Conservation (phyloP, 1,139 yeast genomes). For the Meyerozyma elateridarum region DNA sequence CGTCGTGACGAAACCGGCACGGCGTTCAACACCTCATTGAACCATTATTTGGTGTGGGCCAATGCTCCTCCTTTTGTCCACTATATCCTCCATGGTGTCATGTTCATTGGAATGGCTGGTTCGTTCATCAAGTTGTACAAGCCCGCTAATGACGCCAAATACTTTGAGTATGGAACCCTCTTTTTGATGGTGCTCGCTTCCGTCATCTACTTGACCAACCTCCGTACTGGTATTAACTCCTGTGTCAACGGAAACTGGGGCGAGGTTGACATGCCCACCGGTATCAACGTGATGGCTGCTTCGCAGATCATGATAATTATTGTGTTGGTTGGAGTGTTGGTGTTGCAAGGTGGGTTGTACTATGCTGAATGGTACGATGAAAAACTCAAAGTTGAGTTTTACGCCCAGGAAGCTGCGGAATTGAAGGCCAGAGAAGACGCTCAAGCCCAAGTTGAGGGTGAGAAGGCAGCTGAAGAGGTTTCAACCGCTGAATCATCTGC, state of each 20-base stretch:
- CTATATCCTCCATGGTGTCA: conserved; percentile 56
- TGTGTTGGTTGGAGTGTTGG: conserved; percentile 68
- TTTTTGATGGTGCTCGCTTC: conserved; percentile 65
- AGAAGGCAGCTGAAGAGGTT: conserved; percentile 5
- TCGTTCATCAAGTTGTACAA: conserved; percentile 74
- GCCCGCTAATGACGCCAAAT: conserved; percentile 76
- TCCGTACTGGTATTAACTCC: conserved; percentile 75
- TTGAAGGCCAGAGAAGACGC: conserved; percentile 15
- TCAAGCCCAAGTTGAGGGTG: conserved; percentile 10
- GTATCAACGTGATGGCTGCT: conserved; percentile 89
- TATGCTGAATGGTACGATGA: conserved; percentile 78
- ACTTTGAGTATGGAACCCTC: conserved; percentile 86
- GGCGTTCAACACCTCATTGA: conserved; percentile 57
- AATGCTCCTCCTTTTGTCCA: conserved; percentile 55
- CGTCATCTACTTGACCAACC: conserved; percentile 79
- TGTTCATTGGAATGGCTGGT: conserved; percentile 65
- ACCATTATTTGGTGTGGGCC: conserved; percentile 73
- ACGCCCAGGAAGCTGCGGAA: conserved; percentile 35
- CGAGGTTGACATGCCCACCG: conserved; percentile 81
- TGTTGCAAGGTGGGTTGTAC: conserved; percentile 84
- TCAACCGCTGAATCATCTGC: conserved; percentile 1
- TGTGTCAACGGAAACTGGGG: conserved; percentile 81
- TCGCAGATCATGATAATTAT: conserved; percentile 73
- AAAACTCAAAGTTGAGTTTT: conserved; percentile 49
- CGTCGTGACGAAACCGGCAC: conserved; percentile 40